Conservation (phyloP, 2,329 filamentous ascomycete genomes). For the Alternaria sp. region DNA sequence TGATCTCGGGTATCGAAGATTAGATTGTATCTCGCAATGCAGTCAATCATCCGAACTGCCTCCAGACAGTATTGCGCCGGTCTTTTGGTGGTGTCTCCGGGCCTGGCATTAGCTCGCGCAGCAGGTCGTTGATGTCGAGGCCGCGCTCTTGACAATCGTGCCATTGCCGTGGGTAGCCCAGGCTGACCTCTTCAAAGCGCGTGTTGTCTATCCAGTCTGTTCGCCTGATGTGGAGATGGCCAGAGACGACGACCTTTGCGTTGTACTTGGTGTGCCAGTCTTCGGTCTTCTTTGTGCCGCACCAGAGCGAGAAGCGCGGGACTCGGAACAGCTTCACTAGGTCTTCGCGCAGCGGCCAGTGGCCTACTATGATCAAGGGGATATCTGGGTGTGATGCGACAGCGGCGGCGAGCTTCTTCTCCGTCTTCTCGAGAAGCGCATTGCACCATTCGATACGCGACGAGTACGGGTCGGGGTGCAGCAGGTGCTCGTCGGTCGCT, state of each 20-base stretch:
- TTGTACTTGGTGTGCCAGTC: slow-evolving; percentile 56
- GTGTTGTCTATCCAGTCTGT: slow-evolving; percentile 57
- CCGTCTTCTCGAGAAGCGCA: slow-evolving; percentile 48
- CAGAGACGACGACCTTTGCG: slow-evolving; percentile 55
- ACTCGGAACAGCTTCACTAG: slow-evolving; percentile 52
- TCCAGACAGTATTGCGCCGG: slow-evolving; percentile 34
- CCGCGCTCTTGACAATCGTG: slow-evolving; percentile 51
- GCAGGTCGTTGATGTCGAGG: slow-evolving; percentile 53
- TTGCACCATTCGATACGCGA: slow-evolving; percentile 56
- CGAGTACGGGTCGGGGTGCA: slow-evolving; percentile 54
- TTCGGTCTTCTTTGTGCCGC: slow-evolving; percentile 55
- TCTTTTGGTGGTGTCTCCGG: slow-evolving; percentile 38
- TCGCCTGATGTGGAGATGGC: slow-evolving; percentile 54
- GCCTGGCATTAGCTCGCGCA: slow-evolving; percentile 55
- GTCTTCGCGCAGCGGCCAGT: slow-evolving; percentile 56
- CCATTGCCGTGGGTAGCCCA: slow-evolving; percentile 58
- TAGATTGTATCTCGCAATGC: background rate
- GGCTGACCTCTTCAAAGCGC: slow-evolving; percentile 55
- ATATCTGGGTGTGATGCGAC: slow-evolving; percentile 37
- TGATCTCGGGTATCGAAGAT: slow-evolving; percentile 5
- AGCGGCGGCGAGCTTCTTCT: slow-evolving; percentile 49
- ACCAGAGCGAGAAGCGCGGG: slow-evolving; percentile 56
- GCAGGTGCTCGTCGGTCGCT: slow-evolving; percentile 54
- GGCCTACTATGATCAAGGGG: slow-evolving; percentile 52
- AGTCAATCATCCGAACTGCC: slow-evolving; percentile 31